Conservation (phyloP, 1,139 yeast genomes). For the Yamadazyma triangularis region DNA sequence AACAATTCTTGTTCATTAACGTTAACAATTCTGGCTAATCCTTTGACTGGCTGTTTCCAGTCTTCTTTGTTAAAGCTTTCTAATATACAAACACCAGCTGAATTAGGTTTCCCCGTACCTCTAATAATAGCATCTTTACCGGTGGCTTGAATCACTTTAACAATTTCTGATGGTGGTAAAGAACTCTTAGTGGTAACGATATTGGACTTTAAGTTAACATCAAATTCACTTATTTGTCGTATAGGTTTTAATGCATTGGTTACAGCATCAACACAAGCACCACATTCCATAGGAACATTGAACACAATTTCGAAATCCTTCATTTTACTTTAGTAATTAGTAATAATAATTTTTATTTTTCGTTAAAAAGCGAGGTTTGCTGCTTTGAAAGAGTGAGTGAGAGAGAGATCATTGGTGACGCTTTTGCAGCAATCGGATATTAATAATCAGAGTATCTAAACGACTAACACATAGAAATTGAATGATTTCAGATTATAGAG, state of each 20-base stretch:
- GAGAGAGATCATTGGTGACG: too few species aligned
- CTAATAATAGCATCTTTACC: slow-evolving; percentile 90
- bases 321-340: too few species aligned
- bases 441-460: too few species aligned
- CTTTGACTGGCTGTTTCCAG: slow-evolving; percentile 62
- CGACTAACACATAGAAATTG: too few species aligned
- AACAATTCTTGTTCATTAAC: slow-evolving; percentile 48
- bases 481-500: too few species aligned
- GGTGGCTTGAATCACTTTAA: slow-evolving; percentile 58
- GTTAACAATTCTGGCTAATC: slow-evolving; percentile 83
- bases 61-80: slow-evolving; percentile 62
- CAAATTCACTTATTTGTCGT: slow-evolving; percentile 42
- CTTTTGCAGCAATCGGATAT: too few species aligned
- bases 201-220: slow-evolving; percentile 51
- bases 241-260: slow-evolving; percentile 45
- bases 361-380: too few species aligned
- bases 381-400: too few species aligned
- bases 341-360: too few species aligned
- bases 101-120: slow-evolving; percentile 83
- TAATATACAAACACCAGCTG: slow-evolving; percentile 88
- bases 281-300: slow-evolving; percentile 77
- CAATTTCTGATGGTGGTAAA: slow-evolving; percentile 66
- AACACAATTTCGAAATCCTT: slow-evolving; percentile 53
- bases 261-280: slow-evolving; percentile 63
- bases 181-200: slow-evolving; percentile 62